Conservation (phyloP, 371 early-diverging fungal genomes). For the Lichtheimia hyalospora region DNA sequence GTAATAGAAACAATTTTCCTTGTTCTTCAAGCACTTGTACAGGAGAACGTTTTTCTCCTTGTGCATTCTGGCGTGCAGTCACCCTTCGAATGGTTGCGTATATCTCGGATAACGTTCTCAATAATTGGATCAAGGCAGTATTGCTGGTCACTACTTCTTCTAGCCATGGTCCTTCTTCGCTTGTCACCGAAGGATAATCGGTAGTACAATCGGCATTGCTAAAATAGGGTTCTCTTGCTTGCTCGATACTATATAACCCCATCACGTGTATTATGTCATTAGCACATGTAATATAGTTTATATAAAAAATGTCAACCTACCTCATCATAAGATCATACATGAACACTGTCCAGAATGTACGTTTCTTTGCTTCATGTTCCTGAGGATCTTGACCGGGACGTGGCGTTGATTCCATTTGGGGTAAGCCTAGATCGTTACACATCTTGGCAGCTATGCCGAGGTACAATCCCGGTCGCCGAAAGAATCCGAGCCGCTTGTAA, state of each 20-base stretch:
- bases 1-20: conserved; percentile 34
- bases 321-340: conserved; percentile 41
- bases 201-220: conserved; percentile 28
- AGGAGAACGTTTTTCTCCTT: conserved; percentile 20
- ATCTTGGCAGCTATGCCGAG: conserved; percentile 66
- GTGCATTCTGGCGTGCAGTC: conserved; percentile 20
- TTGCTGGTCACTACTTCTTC: conserved; percentile 43
- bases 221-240: conserved; percentile 35
- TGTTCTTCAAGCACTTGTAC: conserved; percentile 41
- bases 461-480: conserved; percentile 35
- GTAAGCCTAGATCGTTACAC: conserved; percentile 70
- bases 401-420: conserved; percentile 37
- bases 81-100: conserved; percentile 26
- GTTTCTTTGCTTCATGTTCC: conserved; percentile 30
- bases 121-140: conserved; percentile 37
- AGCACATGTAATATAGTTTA: too few relatives aligned
- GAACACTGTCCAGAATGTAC: conserved; percentile 45
- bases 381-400: conserved; percentile 17
- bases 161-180: conserved; percentile 33
- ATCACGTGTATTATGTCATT: not conserved
- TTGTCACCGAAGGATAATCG: conserved; percentile 35
- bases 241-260: conserved; percentile 29
- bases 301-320: conserved; percentile 6
- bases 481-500: conserved; percentile 34
- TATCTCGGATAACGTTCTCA: conserved; percentile 34